Evolutionary conservation across 2,329 filamentous ascomycete genomes (phyloP), one percentile per base, ranked within the genome.

Genomic region (Mycocentrospora acerina): DNA sequence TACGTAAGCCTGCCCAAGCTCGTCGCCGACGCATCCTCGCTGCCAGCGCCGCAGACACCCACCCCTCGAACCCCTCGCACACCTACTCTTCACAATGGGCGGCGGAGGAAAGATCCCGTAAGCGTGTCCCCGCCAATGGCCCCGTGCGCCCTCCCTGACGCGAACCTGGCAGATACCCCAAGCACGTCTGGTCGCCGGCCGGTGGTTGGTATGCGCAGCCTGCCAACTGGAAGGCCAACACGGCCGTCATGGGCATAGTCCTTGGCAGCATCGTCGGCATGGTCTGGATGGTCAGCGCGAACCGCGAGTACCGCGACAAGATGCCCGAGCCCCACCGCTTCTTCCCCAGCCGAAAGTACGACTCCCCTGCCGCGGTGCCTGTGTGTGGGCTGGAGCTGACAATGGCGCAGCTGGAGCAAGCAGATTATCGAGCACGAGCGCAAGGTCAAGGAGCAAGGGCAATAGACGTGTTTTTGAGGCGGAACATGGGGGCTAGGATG

Each of bases 191-290:
- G 93, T 97, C 93, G 64, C 93, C 93, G 47, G 79, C 91, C 53
- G 93, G 93, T 79, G 93, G 93, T 72, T 98, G 93, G 93, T 98
- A 98, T 73, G 76, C 85, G 37, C 91, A 95, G 69, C 93, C 93
- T 37, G 77, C 80, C 55, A 98, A 98, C 79, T 98, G 93, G 93
- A 93, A 86, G 70, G 74, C 76, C 61, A 98, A 98, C 77, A 98
- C 93, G 4, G 78, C 85, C 38, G 76, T 93, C 54, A 82, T 90
- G 65, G 80, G 80, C 44, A 78, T 75, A 32, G 79, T 85, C 39
- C 75, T 93, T 35, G 53, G 85, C 53, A 83, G 86, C 48, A 77
- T 94, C 52, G 76, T 79, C 42, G 83, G 78, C 33, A 70, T 85
- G 59, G 78, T 77, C 46, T 91, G 82, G 78, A 86, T 77, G 60